phyloP scores from a whole-genome alignment of 1,139 yeast species.

The Zygosaccharomyces pseudobailii region DNA sequence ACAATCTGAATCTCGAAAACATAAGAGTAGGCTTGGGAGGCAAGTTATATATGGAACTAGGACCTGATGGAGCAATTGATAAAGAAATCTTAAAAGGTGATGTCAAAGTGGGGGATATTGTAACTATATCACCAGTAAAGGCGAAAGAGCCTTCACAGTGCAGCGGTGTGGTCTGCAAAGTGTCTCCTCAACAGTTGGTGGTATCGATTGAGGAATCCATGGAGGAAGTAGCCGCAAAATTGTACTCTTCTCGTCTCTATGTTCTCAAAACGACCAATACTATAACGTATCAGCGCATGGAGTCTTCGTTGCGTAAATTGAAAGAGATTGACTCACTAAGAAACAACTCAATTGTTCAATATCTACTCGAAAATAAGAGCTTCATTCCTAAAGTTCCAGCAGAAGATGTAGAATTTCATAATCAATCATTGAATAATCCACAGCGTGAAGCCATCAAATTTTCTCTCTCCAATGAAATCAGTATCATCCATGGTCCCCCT shows the following conservation, averaged over 20 bases:
- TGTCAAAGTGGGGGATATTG: constrained; percentile 76
- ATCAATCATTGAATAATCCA: constrained; percentile 57
- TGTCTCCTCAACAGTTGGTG: constrained; percentile 43
- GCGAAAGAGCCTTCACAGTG: constrained; percentile 18
- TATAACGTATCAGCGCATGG: constrained; percentile 73
- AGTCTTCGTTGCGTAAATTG: constrained; percentile 68
- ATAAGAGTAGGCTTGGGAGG: constrained; percentile 81
- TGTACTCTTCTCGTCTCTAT: constrained; percentile 45
- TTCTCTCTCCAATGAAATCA: constrained; percentile 45
- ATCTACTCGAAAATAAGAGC: constrained; percentile 19
- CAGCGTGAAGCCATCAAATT: constrained; percentile 63
- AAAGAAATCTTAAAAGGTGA: constrained; percentile 51
- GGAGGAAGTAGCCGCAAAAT: constrained; percentile 45
- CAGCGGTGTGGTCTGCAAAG: constrained; percentile 36
- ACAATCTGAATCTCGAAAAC: constrained; percentile 56
- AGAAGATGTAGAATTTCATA: constrained; percentile 38
- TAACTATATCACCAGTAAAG: constrained; percentile 31
- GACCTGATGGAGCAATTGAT: constrained; percentile 52
- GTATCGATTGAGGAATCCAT: constrained; percentile 59
- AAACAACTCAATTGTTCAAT: constrained; percentile 32
- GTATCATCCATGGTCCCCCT: constrained; percentile 73
- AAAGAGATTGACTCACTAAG: constrained; percentile 39
- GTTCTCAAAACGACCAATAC: constrained; percentile 64
- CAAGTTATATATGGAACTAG: constrained; percentile 58
- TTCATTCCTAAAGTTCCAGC: constrained; percentile 14